These are phyloP conservation scores for Osmozyma mogii DNA, from an alignment of 805 yeast genomes.

Conservation along the genomic window DNA sequence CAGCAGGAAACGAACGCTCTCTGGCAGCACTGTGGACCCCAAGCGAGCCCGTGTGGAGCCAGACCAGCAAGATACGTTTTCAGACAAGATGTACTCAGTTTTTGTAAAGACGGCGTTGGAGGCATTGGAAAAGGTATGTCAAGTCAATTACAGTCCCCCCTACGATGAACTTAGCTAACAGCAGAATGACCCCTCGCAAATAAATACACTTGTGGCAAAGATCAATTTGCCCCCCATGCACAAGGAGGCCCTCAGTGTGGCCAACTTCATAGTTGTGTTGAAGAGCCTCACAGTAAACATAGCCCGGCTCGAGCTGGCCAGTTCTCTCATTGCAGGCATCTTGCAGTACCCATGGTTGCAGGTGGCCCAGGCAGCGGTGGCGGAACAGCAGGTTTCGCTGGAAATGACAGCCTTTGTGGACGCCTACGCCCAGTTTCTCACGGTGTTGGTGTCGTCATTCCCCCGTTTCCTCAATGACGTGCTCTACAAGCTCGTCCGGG, in stretches of 20 bases:
- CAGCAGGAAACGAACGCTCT: constrained; percentile 21
- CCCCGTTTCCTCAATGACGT: constrained; percentile 91
- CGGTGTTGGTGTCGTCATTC: constrained; percentile 71
- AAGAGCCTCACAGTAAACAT: constrained; percentile 55
- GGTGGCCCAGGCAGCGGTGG: constrained; percentile 28
- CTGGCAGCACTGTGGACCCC: constrained; percentile 12
- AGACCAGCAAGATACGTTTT: constrained; percentile 15
- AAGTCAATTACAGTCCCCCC: background rate
- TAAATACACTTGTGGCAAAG: constrained; percentile 55
- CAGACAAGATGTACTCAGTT: constrained; percentile 33
- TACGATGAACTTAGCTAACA: background rate
- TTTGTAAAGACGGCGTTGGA: constrained; percentile 63
- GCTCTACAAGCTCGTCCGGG: constrained; percentile 57
- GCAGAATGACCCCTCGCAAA: constrained; percentile 41
- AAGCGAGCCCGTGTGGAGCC: constrained; percentile 13
- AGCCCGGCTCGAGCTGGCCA: constrained; percentile 54
- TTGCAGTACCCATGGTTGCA: constrained; percentile 60
- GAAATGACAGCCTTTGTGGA: constrained; percentile 30
- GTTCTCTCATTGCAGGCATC: constrained; percentile 54
- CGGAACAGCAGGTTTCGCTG: constrained; percentile 8
- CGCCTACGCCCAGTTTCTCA: constrained; percentile 62
- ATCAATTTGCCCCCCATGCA: constrained; percentile 44
- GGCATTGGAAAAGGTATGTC: constrained; percentile 49
- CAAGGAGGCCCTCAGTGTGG: constrained; percentile 45
- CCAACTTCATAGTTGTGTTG: constrained; percentile 49